Evolutionary conservation across 805 yeast genomes (phyloP).

Genomic region (Barnettozyma salicaria): DNA sequence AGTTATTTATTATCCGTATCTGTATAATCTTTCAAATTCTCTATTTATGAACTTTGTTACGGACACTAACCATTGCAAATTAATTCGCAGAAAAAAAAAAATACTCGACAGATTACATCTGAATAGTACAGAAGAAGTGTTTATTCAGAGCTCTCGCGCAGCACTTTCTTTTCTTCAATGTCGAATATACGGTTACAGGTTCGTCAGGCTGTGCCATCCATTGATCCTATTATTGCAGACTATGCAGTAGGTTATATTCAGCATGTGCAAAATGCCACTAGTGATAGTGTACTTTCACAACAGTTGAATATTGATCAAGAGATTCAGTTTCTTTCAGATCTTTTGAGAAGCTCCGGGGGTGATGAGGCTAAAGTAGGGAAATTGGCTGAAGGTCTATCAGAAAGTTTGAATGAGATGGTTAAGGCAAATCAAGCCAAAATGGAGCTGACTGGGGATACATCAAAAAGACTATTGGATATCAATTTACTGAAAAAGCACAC

Average conservation of each 20-base stretch:
- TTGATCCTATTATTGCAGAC: conserved; percentile 81
- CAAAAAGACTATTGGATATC: conserved; percentile 78
- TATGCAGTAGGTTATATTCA: conserved; percentile 90
- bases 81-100: too few species aligned
- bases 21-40: too few species aligned
- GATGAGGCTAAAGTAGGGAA: conserved; percentile 45
- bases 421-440: conserved; percentile 65
- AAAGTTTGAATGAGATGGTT: conserved; percentile 45
- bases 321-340: conserved; percentile 55
- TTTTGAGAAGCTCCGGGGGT: conserved; percentile 83
- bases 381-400: conserved; percentile 42
- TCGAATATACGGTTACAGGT: conserved; percentile 48
- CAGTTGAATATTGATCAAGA: conserved; percentile 64
- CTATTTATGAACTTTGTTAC: too few species aligned
- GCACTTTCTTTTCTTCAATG: too few species aligned
- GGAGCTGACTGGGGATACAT: conserved; percentile 78
- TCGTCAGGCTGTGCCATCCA: conserved; percentile 78
- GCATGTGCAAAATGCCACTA: conserved; percentile 70
- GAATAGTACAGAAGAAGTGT: too few species aligned
- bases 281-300: conserved; percentile 76
- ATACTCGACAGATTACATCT: too few species aligned
- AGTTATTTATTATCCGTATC: too few species aligned
- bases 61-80: too few species aligned
- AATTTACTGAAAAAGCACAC: conserved; percentile 60
- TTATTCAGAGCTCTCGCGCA: too few species aligned